A percentile compares a stretch with the other conserved stretches of the same genome.
phyloP scores from a whole-genome alignment of 352 stramenopile species.

The Ophiocytium majus region DNA sequence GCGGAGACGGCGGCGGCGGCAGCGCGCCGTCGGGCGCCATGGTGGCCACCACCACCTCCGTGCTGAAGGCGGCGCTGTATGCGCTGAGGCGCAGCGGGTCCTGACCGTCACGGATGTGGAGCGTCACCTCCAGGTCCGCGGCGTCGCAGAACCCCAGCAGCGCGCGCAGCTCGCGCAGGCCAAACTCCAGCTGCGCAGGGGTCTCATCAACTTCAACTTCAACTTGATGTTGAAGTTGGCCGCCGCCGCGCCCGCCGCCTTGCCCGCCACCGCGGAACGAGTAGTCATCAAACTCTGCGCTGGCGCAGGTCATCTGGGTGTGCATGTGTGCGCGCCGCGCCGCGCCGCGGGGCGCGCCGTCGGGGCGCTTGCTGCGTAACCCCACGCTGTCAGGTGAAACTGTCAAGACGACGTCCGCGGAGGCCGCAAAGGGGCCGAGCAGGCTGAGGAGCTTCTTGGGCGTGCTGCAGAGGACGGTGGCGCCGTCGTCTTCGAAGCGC shows the following conservation, averaged over 20 bases:
- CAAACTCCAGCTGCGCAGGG: not conserved
- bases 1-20: too few species aligned
- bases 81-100: not conserved
- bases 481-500: slow-evolving; percentile 35
- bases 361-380: not conserved
- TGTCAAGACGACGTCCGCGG: not conserved
- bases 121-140: not conserved
- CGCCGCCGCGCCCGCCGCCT: not conserved
- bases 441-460: slow-evolving; percentile 29
- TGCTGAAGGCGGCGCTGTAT: not conserved
- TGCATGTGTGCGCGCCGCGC: not conserved
- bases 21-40: not conserved
- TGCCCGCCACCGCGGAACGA: not conserved
- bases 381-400: not conserved
- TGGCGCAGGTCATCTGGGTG: slow-evolving; percentile 12
- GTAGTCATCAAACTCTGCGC: slow-evolving; percentile 9
- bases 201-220: too few species aligned
- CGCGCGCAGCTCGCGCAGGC: not conserved
- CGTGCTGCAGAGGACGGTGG: slow-evolving; percentile 24
- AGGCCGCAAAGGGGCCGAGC: not conserved
- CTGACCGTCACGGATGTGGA: not conserved
- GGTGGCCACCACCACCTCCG: not conserved
- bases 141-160: slow-evolving; percentile 10
- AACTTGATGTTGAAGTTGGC: too few species aligned
- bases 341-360: not conserved